Conservation (phyloP, 2,329 filamentous ascomycete species). For the Aspergillus calidoustus region DNA sequence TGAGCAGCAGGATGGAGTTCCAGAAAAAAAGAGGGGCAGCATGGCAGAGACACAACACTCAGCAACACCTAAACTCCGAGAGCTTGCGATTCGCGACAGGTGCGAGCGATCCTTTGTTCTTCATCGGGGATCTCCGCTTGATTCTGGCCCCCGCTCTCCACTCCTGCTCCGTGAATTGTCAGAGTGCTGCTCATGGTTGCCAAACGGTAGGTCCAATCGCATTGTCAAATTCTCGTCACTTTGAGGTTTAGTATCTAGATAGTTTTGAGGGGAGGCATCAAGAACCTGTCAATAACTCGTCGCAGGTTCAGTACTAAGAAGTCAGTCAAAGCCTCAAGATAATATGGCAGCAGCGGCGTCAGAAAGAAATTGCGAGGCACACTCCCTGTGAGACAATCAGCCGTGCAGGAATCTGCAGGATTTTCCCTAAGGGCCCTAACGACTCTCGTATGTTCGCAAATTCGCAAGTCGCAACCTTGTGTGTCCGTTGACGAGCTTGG, state of each 20-base stretch:
- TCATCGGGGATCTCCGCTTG: constrained; percentile 28
- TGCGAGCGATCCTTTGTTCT: constrained; percentile 18
- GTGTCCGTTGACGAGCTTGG: neutral
- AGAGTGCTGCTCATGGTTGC: neutral
- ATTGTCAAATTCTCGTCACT: neutral
- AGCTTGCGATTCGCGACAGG: neutral
- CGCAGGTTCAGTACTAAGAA: neutral
- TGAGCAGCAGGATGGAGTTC: neutral
- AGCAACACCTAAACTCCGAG: neutral
- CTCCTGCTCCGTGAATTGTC: constrained; percentile 1
- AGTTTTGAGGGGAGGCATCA: neutral
- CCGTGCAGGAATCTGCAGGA: neutral
- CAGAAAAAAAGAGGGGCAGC: neutral
- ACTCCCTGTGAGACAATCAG: neutral
- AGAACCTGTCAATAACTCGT: neutral
- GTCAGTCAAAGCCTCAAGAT: too few relatives aligned
- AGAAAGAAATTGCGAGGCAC: too few relatives aligned
- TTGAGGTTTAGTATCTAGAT: neutral
- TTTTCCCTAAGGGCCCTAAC: neutral
- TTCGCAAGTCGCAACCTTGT: neutral
- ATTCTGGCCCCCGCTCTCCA: constrained; percentile 17
- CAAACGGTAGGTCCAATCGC: constrained; percentile 12
- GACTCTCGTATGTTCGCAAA: neutral
- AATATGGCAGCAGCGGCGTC: too few relatives aligned
- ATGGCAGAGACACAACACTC: neutral